These are phyloP conservation scores for Kwoniella newhampshirensis DNA, from an alignment of 768 basidiomycete species.

Conservation along the genomic window DNA sequence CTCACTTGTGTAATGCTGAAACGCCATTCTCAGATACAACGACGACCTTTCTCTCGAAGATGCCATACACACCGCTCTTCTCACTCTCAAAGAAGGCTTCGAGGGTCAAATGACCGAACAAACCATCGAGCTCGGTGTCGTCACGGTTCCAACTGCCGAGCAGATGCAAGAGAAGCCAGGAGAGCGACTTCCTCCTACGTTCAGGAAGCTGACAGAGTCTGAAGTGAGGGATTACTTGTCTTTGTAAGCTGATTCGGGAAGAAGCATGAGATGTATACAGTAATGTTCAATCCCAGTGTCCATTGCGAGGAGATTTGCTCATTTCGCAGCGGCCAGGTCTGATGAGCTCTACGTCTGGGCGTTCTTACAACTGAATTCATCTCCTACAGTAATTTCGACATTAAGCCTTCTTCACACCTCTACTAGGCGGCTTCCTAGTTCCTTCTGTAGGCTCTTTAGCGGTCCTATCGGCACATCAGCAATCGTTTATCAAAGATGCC, in stretches of 20 bases:
- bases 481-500: not conserved
- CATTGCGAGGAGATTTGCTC: too few relatives aligned
- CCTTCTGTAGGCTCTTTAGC: conserved; percentile 35
- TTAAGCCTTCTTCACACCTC: conserved; percentile 22
- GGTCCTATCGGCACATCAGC: conserved; percentile 11
- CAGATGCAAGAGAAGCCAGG: conserved; percentile 67
- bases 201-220: conserved; percentile 92
- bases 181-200: conserved; percentile 76
- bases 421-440: conserved; percentile 39
- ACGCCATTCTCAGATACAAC: conserved; percentile 69
- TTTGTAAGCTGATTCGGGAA: conserved; percentile 27
- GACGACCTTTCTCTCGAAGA: conserved; percentile 98
- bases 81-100: conserved; percentile 98
- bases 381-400: not conserved
- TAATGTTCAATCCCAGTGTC: too few relatives aligned
- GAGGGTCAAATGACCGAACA: conserved; percentile 99
- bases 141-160: conserved; percentile 76
- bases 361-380: too few relatives aligned
- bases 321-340: too few relatives aligned
- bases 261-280: conserved; percentile 1
- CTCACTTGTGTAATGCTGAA: conserved; percentile 6
- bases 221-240: conserved; percentile 91
- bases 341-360: too few relatives aligned
- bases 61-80: conserved; percentile 95
- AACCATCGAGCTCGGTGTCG: conserved; percentile 97